Conservation (phyloP, 768 basidiomycete species). For the Termitomyces sp. region DNA sequence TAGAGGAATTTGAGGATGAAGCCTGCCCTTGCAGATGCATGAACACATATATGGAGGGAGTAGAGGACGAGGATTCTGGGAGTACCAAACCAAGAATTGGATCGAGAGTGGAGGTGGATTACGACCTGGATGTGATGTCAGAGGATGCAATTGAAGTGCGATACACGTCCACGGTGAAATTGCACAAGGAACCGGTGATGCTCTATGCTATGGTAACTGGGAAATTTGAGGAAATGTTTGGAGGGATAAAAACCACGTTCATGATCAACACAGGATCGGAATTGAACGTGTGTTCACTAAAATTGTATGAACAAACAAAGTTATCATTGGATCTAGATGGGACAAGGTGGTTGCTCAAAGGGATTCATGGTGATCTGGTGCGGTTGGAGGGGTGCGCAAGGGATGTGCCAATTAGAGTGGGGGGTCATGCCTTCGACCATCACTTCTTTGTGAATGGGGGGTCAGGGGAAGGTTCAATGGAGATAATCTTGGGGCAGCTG, state of each 20-base stretch:
- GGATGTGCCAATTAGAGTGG: constrained; percentile 15
- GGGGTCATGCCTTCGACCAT: constrained; percentile 19
- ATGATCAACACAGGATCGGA: constrained; percentile 21
- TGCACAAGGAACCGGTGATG: not conserved
- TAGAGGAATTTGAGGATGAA: too few species aligned
- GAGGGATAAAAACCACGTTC: constrained; percentile 7
- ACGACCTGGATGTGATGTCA: not conserved
- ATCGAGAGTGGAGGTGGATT: too few species aligned
- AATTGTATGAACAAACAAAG: not conserved
- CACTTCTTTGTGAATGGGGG: constrained; percentile 22
- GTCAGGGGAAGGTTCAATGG: too few species aligned
- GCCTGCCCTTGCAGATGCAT: too few species aligned
- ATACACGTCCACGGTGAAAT: constrained; percentile 4
- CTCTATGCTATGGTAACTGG: constrained; percentile 13
- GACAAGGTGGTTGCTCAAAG: not conserved
- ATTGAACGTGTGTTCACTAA: constrained; percentile 12
- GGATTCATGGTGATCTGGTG: constrained; percentile 13
- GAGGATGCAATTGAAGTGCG: constrained; percentile 4
- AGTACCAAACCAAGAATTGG: too few species aligned
- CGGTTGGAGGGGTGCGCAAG: constrained; percentile 12
- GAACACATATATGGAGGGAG: not conserved
- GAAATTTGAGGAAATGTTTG: constrained; percentile 7
- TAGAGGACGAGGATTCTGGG: not conserved
- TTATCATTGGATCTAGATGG: not conserved
- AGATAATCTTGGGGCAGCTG: too few species aligned